Percentiles rank a stretch among this genome's conserved stretches.
phyloP scores from a whole-genome alignment of 768 basidiomycete species.

The Lactifluus subvellereus region DNA sequence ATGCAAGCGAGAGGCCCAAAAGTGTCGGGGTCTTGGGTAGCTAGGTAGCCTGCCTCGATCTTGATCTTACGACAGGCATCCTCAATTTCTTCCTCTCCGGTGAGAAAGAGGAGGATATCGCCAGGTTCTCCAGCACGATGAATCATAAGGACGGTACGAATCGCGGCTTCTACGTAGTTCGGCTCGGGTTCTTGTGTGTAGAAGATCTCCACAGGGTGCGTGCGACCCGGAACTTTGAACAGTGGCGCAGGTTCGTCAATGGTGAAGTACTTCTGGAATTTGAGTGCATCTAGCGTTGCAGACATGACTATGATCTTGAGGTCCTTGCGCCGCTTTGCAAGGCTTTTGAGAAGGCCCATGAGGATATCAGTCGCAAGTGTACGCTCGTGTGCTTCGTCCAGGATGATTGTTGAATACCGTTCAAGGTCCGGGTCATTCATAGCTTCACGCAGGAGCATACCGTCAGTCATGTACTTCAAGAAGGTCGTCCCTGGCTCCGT shows the following conservation, averaged over 20 bases:
- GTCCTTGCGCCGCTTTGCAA: constrained; percentile 76
- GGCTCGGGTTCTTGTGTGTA: constrained; percentile 90
- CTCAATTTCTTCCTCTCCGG: constrained; percentile 98
- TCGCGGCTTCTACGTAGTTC: constrained; percentile 96
- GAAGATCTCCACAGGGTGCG: constrained; percentile 94
- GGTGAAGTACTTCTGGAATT: constrained; percentile 94
- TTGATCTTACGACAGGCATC: constrained; percentile 93
- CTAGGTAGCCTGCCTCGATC: constrained; percentile 79
- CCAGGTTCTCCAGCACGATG: constrained; percentile 92
- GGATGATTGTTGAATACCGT: constrained; percentile 95
- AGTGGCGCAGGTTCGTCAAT: constrained; percentile 54
- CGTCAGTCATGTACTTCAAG: constrained; percentile 99
- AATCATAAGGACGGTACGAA: constrained; percentile 94
- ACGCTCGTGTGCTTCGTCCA: constrained; percentile 98
- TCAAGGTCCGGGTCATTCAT: constrained; percentile 93
- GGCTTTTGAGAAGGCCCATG: constrained; percentile 89
- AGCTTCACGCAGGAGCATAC: constrained; percentile 98
- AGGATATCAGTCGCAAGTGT: constrained; percentile 97
- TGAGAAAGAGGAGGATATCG: constrained; percentile 91
- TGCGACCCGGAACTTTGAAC: constrained; percentile 88
- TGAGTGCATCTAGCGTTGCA: constrained; percentile 94
- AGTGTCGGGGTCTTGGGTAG: constrained; percentile 59
- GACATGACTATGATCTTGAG: constrained; percentile 99
- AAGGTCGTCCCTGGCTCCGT: constrained; percentile 86
- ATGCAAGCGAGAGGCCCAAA: constrained; percentile 88